Evolutionary conservation across 2,329 filamentous ascomycete genomes (phyloP), one percentile per base, ranked within the genome.

Genomic region (Aspergillus sp.): DNA sequence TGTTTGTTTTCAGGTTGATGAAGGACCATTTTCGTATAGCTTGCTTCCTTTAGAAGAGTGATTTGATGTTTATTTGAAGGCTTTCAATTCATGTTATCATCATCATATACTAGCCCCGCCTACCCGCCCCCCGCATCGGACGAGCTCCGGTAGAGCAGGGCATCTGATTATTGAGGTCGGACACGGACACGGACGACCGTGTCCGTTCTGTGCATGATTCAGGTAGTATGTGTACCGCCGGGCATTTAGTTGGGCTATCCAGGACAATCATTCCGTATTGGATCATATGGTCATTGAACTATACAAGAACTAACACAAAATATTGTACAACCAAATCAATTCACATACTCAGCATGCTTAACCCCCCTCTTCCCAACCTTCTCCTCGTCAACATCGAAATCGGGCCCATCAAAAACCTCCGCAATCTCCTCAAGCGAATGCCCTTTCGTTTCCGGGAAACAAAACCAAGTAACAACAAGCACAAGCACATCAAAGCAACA

Each of bases 361-460:
- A 32, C 17, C 15, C 7, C 30, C 30, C 6, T 35, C 15, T 32
- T 44, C 13, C 13, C 22, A 20, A 15, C 10, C 4, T 30, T 30
- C 12, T 22, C 20, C 22, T 15, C 22, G 2, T 41, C 38, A 41
- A 41, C 19, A 20, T 20, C 38, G 12, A 12, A 5, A 39, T 17
- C 55, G 49, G 20, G 55, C 45, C 45, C 64, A 46, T 57, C 68
- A 44, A 65, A 63, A 3, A 60, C 48, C 12, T 51, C 50, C 0
- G 55, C 54, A 33, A 63, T 62, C 37, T 64, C 61, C 41, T 65
- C 62, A n/a, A 65, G 45, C 2, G 56, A 57, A 32, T 58, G 46
- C 0, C 58, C 61, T 25, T 61, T 61, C 2, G 63, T 66, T 45
- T 66, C 63, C 0, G 61, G 59, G 44, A 60, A 64, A 7, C 53